Base-by-base conservation (phyloP, 768 basidiomycete species). In the Naganishia randhawae region DNA sequence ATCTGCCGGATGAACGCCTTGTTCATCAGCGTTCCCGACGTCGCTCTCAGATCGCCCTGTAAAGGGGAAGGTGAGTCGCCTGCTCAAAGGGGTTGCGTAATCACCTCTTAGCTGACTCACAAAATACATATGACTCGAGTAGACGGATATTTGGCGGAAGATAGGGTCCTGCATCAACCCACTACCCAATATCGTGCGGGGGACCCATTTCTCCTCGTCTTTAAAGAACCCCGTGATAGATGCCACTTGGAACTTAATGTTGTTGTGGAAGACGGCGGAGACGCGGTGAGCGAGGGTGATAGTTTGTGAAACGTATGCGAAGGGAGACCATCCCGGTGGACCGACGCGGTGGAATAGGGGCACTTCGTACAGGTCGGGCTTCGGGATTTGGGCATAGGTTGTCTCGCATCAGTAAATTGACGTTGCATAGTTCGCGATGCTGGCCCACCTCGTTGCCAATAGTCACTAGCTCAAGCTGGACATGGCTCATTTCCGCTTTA, bases 351-450 rank as follows among this genome's bases (percentile, higher is more conserved):
- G 37, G 17, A 54, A 63, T 27, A 39, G 35, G 27, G 42, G 31
- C 5, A 61, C 35, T 37, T 39, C n/a, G 48, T 25, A 64, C 5
- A 71, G 35, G 52, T 71, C 71, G 35, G 55, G 51, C 65, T 71
- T n/a, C n/a, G n/a, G 63, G 35, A 69, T 69, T 22, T 6, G 25
- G 11, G 45, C 19, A 48, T 3, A 22, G 11, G 25, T 48, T n/a
- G n/a, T n/a, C n/a, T n/a, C n/a, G n/a, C n/a, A n/a, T n/a, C n/a
- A n/a, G n/a, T n/a, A n/a, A n/a, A n/a, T n/a, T n/a, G n/a, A n/a
- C n/a, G n/a, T n/a, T n/a, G n/a, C n/a, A n/a, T n/a, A n/a, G n/a
- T n/a, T n/a, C n/a, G n/a, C n/a, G n/a, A n/a, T n/a, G n/a, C n/a
- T n/a, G n/a, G 45, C 45, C n/a, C 25, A 48, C 45, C 45, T 48